Evolutionary conservation across 2,329 filamentous ascomycete species (phyloP).

Genomic region (Cercospora berteroae): DNA sequence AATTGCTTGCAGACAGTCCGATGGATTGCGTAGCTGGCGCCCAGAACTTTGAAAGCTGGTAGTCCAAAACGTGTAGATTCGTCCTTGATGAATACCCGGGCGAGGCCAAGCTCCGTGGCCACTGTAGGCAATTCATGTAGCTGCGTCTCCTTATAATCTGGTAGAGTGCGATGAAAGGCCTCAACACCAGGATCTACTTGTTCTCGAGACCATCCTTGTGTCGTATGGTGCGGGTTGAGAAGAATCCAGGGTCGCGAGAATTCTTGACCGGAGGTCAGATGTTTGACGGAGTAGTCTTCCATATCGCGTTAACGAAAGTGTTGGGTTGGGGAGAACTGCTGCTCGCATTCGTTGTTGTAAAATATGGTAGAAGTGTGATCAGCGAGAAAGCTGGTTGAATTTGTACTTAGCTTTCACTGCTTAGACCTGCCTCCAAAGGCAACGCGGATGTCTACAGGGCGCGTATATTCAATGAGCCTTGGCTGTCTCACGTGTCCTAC

Average conservation of each 20-base stretch:
- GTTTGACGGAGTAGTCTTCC: constrained; percentile 25
- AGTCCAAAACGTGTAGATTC: constrained; percentile 67
- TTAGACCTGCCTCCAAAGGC: constrained; percentile 11
- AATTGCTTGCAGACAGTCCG: constrained; percentile 54
- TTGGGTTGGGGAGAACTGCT: not conserved
- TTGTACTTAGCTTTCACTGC: not conserved
- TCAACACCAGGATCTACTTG: constrained; percentile 25
- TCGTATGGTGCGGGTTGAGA: constrained; percentile 17
- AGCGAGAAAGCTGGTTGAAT: not conserved
- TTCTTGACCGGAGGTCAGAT: constrained; percentile 19
- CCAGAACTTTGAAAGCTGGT: constrained; percentile 76
- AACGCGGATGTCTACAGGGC: constrained; percentile 6
- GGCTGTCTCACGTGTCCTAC: not conserved
- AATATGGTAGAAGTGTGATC: not conserved
- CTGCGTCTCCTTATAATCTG: constrained; percentile 56
- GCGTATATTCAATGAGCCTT: not conserved
- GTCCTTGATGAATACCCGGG: constrained; percentile 65
- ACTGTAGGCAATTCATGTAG: constrained; percentile 55
- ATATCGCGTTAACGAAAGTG: constrained; percentile 7
- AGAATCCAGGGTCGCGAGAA: constrained; percentile 23
- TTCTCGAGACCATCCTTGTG: not conserved
- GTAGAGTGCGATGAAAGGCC: constrained; percentile 59
- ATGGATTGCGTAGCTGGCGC: constrained; percentile 71
- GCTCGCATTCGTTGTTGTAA: not conserved
- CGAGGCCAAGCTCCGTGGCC: constrained; percentile 58